phyloP scores from a whole-genome alignment of 1,284 basidiomycete species.

The Ceratobasidium sp. region DNA sequence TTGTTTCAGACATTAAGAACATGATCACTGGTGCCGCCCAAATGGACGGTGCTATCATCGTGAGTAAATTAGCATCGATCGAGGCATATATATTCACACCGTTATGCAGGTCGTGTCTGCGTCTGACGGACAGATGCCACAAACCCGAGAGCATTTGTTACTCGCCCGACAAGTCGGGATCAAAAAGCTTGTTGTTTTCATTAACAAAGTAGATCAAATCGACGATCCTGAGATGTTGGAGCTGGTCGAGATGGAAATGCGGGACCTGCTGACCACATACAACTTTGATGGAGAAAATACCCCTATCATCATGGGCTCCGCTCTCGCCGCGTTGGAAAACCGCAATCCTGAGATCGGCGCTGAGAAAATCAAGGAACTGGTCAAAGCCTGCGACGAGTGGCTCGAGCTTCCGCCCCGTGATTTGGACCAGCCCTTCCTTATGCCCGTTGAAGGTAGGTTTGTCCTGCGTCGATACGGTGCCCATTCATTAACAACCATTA shows the following conservation, averaged over 20 bases:
- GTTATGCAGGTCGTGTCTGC: conserved; percentile 85
- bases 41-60: conserved; percentile 98
- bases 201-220: conserved; percentile 99
- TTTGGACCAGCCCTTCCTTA: conserved; percentile 97
- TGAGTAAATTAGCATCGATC: conserved; percentile 41
- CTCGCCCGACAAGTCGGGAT: conserved; percentile 99
- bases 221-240: conserved; percentile 98
- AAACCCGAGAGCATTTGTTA: conserved; percentile 98
- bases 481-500: conserved; percentile 22
- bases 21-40: conserved; percentile 99
- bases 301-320: conserved; percentile 97
- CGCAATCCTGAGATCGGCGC: conserved; percentile 83
- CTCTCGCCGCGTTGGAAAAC: conserved; percentile 94
- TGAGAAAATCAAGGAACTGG: conserved; percentile 86
- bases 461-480: neutral
- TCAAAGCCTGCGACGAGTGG: conserved; percentile 94
- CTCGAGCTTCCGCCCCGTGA: conserved; percentile 96
- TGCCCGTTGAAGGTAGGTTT: conserved; percentile 85
- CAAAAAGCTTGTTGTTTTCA: conserved; percentile 98
- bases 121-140: conserved; percentile 99
- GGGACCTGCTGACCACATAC: conserved; percentile 93
- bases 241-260: conserved; percentile 99
- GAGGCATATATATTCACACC: neutral
- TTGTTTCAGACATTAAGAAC: conserved; percentile 86
- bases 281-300: conserved; percentile 98